Evolutionary conservation across 2,329 filamentous ascomycete species (phyloP), one percentile per base, ranked within the genome.

Genomic region (Phialophora tarda): DNA sequence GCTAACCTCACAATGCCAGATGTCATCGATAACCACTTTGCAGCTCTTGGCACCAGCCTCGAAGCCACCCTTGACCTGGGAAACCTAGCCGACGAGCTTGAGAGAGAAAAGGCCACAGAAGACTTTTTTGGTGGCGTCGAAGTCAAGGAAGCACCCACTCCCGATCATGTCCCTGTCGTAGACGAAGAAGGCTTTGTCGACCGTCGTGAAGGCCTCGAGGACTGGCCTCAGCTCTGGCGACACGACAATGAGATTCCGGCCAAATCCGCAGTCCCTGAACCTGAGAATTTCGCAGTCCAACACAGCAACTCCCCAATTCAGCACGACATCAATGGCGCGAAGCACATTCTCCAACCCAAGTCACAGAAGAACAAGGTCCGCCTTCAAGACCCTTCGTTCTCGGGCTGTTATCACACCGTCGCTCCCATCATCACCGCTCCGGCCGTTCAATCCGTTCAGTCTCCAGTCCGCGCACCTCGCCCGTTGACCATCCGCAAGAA

Each of bases 271-370:
- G 7, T 34, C 17, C 24, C 14, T 21, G 64, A 17, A 2, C 7
- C 38, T 24, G 60, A 66, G 26, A 30, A 24, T 17, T 51, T 48
- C 23, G 30, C 60, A 41, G 24, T 14, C 30, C 41, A 61, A 57
- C 54, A 56, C 58, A 55, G 23, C 53, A 17, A 59, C 23, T 51
- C 26, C 28, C 10, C 23, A 30, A 17, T 14, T 12, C 17, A 32
- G 21, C 53, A 47, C 23, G 38, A 59, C 14, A 17, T 58, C 14
- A 59, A 59, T 38, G 44, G 48, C 24, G 30, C 50, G 4, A 64
- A 64, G 62, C 26, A 23, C 34, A 65, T 69, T 41, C 62, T 69
- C 34, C 11, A 62, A 41, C 67, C 67, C 21, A 67, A 65, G 51
- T 67, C 64, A 44, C 62, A 48, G 54, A 69, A 67, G 58, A 44